Percentiles rank a stretch among this genome's conserved stretches.
Evolutionary conservation across 2,329 filamentous ascomycete genomes (phyloP).

Genomic region (Hirsutella thompsonii): DNA sequence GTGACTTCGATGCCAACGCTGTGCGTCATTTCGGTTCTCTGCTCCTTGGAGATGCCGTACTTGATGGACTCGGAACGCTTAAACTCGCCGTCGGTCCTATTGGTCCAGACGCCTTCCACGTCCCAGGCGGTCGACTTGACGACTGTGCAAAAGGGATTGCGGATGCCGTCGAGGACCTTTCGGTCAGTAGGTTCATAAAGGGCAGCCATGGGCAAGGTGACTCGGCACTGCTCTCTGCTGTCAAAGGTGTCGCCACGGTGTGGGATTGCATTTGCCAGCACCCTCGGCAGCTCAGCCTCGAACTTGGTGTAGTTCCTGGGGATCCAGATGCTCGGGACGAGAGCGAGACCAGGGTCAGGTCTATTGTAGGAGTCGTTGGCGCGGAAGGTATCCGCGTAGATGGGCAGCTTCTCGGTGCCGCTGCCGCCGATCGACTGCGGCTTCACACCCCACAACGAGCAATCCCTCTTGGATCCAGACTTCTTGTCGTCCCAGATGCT

Average conservation of each 20-base stretch:
- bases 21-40: slow-evolving; percentile 1
- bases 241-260: neutral
- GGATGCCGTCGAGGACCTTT: neutral
- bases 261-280: neutral
- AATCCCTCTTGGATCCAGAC: neutral
- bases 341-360: neutral
- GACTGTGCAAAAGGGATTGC: slow-evolving; percentile 1
- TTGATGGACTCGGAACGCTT: neutral
- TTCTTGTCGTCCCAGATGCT: slow-evolving; percentile 1
- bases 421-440: neutral
- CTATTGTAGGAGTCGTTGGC: neutral
- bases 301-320: neutral
- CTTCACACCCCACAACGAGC: neutral
- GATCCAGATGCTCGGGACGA: neutral
- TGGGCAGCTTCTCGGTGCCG: slow-evolving; percentile 1
- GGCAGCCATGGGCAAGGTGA: neutral
- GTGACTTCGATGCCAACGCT: neutral
- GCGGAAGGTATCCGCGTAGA: neutral
- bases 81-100: neutral
- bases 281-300: neutral
- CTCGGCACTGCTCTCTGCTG: neutral
- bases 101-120: neutral
- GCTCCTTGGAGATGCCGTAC: slow-evolving; percentile 1
- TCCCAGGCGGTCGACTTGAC: neutral
- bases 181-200: neutral